Conservation (phyloP, 2,329 filamentous ascomycete genomes). For the Monosporascus sp. region DNA sequence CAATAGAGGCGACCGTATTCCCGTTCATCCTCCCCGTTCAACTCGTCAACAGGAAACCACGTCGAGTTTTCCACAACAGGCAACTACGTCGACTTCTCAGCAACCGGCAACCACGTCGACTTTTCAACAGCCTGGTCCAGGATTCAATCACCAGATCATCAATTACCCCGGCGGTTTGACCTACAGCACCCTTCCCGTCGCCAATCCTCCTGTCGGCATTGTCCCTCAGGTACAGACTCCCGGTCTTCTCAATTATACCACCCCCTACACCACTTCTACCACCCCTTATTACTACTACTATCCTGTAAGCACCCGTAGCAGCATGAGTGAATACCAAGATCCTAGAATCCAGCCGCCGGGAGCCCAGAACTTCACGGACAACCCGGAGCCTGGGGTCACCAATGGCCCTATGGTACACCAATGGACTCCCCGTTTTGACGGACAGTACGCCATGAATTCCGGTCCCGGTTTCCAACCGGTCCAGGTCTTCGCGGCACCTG, state of each 20-base stretch:
- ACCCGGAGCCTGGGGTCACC: neutral
- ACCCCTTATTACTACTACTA: neutral
- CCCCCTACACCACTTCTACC: neutral
- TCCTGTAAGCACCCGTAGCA: neutral
- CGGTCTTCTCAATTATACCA: neutral
- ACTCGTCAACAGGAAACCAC: neutral
- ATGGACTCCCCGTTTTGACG: neutral
- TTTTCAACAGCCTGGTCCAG: constrained; percentile 12
- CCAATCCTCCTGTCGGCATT: constrained; percentile 10
- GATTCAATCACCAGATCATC: constrained; percentile 12
- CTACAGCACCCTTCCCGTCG: constrained; percentile 8
- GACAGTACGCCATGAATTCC: neutral
- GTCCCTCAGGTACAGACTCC: neutral
- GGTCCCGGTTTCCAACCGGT: neutral
- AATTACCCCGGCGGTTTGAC: constrained; percentile 13
- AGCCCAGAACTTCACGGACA: neutral
- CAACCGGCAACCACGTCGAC: constrained; percentile 1
- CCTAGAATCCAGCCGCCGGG: neutral
- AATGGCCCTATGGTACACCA: neutral
- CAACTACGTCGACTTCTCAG: constrained; percentile 6
- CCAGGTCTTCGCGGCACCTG: neutral
- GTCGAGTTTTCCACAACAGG: constrained; percentile 6
- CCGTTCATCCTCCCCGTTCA: neutral
- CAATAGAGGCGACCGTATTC: neutral
- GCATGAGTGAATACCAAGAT: too few species aligned